phyloP scores from a whole-genome alignment of 2,329 filamentous ascomycete genomes.

The Aureobasidium sp. region DNA sequence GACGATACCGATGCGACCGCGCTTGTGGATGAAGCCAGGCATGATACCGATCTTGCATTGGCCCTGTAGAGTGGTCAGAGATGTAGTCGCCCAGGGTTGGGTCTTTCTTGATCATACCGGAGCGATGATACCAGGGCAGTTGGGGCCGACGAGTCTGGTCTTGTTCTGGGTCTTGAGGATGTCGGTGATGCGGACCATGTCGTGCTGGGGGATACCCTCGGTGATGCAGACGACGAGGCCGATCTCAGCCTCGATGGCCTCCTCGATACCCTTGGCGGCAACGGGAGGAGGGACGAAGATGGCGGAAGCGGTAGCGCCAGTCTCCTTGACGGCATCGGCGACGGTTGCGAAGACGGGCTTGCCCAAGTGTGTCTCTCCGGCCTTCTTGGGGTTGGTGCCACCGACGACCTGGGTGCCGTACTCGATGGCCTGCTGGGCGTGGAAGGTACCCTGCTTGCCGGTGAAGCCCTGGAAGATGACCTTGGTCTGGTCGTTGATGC shows the following conservation, averaged over 20 bases:
- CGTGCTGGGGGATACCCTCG: conserved; percentile 95
- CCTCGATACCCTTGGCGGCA: conserved; percentile 91
- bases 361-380: conserved; percentile 78
- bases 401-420: conserved; percentile 98
- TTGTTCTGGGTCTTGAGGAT: conserved; percentile 97
- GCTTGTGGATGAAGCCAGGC: conserved; percentile 99
- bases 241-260: conserved; percentile 87
- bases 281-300: conserved; percentile 96
- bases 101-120: conserved; percentile 37
- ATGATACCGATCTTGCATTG: conserved; percentile 99
- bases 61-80: conserved; percentile 42
- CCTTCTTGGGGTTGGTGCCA: conserved; percentile 98
- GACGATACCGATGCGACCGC: conserved; percentile 96
- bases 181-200: conserved; percentile 98
- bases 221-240: conserved; percentile 95
- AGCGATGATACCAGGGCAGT: conserved; percentile 96
- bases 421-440: conserved; percentile 94
- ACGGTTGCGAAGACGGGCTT: conserved; percentile 91
- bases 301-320: conserved; percentile 81
- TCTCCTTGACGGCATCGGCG: conserved; percentile 77
- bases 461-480: conserved; percentile 97
- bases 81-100: background rate
- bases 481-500: conserved; percentile 88
- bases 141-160: conserved; percentile 92
- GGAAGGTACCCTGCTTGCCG: conserved; percentile 67